Conservation (phyloP, 768 basidiomycete species). For the Lyophyllum shimeji region DNA sequence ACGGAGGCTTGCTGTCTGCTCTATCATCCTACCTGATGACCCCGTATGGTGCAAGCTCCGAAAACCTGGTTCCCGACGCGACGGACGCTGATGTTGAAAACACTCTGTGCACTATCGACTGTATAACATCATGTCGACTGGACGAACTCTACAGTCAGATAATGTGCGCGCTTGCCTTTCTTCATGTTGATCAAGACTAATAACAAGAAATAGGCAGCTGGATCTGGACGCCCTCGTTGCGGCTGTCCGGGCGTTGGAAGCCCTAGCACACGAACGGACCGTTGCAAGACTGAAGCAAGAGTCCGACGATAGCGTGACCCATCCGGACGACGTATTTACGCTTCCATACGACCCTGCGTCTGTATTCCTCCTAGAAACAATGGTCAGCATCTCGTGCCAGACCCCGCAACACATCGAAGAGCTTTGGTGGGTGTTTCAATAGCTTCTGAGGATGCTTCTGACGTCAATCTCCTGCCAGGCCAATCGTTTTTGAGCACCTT, state of each 20-base stretch:
- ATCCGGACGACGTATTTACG: slow-evolving; percentile 46
- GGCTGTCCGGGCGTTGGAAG: slow-evolving; percentile 83
- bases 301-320: slow-evolving; percentile 52
- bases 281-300: slow-evolving; percentile 75
- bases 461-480: slow-evolving; percentile 57
- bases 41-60: slow-evolving; percentile 77
- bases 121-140: slow-evolving; percentile 87
- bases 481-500: slow-evolving; percentile 91
- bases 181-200: neutral
- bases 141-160: slow-evolving; percentile 96
- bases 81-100: slow-evolving; percentile 91
- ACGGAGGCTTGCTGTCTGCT: slow-evolving; percentile 91
- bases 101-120: slow-evolving; percentile 93
- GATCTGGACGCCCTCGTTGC: slow-evolving; percentile 79
- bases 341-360: slow-evolving; percentile 94
- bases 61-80: slow-evolving; percentile 82
- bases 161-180: slow-evolving; percentile 53
- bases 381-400: slow-evolving; percentile 86
- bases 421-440: slow-evolving; percentile 65
- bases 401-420: slow-evolving; percentile 81
- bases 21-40: slow-evolving; percentile 96
- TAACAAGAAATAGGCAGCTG: slow-evolving; percentile 54
- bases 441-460: neutral
- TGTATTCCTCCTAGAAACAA: slow-evolving; percentile 91
- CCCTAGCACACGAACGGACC: slow-evolving; percentile 87